Percentiles rank a stretch among this genome's conserved stretches.
Evolutionary conservation across 352 stramenopile species (phyloP).

Genomic region (Globisporangium parvum): DNA sequence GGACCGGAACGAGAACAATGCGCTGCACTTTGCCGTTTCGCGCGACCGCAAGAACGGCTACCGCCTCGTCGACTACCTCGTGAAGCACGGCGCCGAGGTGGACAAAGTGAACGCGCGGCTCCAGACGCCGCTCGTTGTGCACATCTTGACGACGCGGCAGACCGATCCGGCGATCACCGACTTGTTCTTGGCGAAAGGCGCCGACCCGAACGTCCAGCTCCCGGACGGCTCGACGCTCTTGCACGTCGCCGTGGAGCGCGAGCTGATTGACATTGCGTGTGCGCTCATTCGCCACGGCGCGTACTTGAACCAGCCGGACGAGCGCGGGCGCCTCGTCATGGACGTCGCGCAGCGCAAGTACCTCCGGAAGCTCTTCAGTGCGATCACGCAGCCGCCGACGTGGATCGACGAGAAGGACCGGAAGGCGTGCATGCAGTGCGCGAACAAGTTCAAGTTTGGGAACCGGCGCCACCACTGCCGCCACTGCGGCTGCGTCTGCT

Average conservation of each 20-base stretch:
- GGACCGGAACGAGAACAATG: constrained; percentile 83
- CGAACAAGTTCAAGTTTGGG: constrained; percentile 71
- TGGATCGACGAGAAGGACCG: constrained; percentile 82
- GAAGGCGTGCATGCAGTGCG: constrained; percentile 66
- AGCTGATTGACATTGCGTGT: constrained; percentile 78
- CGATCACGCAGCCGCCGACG: constrained; percentile 63
- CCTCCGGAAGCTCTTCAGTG: constrained; percentile 77
- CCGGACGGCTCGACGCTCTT: constrained; percentile 78
- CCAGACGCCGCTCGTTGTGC: constrained; percentile 72
- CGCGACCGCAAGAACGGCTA: constrained; percentile 79
- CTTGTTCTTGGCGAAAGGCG: constrained; percentile 54
- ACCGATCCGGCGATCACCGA: constrained; percentile 77
- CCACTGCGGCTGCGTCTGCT: constrained; percentile 83
- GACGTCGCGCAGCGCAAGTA: constrained; percentile 77
- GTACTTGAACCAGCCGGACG: constrained; percentile 67
- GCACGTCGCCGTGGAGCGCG: constrained; percentile 74
- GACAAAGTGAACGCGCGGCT: constrained; percentile 82
- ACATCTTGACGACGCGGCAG: constrained; percentile 83
- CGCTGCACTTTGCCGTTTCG: constrained; percentile 77
- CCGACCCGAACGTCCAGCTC: constrained; percentile 67
- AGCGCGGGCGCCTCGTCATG: constrained; percentile 65
- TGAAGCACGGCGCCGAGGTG: constrained; percentile 76
- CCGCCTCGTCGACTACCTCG: constrained; percentile 76
- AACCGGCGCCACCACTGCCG: constrained; percentile 78
- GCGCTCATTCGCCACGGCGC: constrained; percentile 62